Conservation (phyloP, 192 early-diverging fungal species). For the Dispira simplex region DNA sequence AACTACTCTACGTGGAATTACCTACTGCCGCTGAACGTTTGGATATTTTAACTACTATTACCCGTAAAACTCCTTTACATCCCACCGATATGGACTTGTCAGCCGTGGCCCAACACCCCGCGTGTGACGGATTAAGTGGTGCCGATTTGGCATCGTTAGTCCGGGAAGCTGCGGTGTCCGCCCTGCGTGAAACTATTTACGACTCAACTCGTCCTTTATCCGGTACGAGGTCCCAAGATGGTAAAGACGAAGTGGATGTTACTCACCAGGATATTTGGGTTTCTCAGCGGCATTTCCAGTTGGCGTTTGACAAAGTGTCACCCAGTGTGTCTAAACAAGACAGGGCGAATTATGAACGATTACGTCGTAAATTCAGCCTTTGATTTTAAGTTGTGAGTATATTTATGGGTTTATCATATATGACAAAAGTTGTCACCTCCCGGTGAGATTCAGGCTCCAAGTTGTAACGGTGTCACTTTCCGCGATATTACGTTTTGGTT, state of each 20-base stretch:
- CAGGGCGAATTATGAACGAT: conserved; percentile 7
- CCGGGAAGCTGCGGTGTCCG: conserved; percentile 68
- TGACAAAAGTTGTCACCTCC: too few relatives aligned
- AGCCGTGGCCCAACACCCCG: conserved; percentile 38
- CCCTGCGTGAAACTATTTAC: conserved; percentile 34
- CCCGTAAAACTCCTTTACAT: conserved; percentile 58
- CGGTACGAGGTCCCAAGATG: background rate
- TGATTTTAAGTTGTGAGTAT: too few relatives aligned
- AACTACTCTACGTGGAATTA: conserved; percentile 93
- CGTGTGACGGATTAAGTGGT: conserved; percentile 59
- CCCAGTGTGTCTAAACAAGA: conserved; percentile 59
- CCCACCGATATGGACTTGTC: conserved; percentile 34
- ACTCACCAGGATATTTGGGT: background rate
- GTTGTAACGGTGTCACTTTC: too few relatives aligned
- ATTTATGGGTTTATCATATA: too few relatives aligned
- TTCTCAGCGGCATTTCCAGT: conserved; percentile 43
- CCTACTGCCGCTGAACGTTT: conserved; percentile 62
- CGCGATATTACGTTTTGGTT: too few relatives aligned
- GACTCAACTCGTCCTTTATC: background rate
- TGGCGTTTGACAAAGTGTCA: conserved; percentile 63
- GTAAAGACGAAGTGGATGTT: background rate
- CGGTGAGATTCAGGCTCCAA: too few relatives aligned
- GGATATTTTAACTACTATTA: conserved; percentile 73
- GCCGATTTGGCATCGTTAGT: conserved; percentile 64
- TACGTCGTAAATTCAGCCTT: conserved; percentile 4